These are phyloP conservation scores for Candolleomyces efflorescens DNA, from an alignment of 768 basidiomycete species.

Conservation along the genomic window DNA sequence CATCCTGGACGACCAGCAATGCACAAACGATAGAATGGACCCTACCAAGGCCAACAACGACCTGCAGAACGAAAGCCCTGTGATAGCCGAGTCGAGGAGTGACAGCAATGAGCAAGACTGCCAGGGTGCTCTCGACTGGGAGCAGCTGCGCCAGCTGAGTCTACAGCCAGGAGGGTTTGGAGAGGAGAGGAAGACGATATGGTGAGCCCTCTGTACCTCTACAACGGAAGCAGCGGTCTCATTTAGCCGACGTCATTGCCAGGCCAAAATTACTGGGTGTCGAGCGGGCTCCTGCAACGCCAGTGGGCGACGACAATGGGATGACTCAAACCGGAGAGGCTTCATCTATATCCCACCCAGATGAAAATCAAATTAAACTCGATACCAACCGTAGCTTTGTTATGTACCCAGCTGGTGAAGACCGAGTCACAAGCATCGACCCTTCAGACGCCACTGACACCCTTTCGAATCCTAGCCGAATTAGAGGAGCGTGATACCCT, in stretches of 20 bases:
- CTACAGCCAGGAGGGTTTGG: slow-evolving; percentile 64
- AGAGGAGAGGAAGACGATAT: slow-evolving; percentile 46
- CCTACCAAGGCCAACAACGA: background rate
- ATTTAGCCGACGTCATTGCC: background rate
- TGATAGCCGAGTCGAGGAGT: background rate
- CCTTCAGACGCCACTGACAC: background rate
- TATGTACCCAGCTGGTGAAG: slow-evolving; percentile 83
- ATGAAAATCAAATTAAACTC: slow-evolving; percentile 83
- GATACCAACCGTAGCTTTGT: slow-evolving; percentile 95
- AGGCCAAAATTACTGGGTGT: slow-evolving; percentile 27
- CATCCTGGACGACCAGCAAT: background rate
- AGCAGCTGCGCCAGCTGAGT: slow-evolving; percentile 40
- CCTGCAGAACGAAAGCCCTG: background rate
- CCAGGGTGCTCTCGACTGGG: slow-evolving; percentile 36
- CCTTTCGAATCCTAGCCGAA: slow-evolving; percentile 10
- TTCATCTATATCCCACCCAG: slow-evolving; percentile 43
- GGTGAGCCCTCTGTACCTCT: slow-evolving; percentile 34
- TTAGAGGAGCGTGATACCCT: slow-evolving; percentile 45
- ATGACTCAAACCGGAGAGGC: background rate
- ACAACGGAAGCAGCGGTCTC: background rate
- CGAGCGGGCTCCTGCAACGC: slow-evolving; percentile 1
- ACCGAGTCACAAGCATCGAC: slow-evolving; percentile 5
- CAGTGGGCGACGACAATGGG: slow-evolving; percentile 5
- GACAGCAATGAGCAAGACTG: background rate
- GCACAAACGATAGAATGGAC: background rate